Evolutionary conservation across 768 basidiomycete species (phyloP).

Genomic region (Agaricus subrufescens): DNA sequence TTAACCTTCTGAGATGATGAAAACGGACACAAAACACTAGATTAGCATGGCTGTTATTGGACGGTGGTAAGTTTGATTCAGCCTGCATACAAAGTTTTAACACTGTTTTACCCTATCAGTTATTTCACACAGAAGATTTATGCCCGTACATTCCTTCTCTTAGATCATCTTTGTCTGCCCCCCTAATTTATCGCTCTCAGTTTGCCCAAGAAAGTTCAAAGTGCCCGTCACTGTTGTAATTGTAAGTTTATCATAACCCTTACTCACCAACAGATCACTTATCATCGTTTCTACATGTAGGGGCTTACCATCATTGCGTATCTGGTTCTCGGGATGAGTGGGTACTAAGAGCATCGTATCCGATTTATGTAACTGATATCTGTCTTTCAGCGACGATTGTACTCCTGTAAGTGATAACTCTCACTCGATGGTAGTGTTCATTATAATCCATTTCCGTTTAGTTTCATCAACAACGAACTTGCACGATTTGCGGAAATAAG

Average conservation of each 20-base stretch:
- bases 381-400: slow-evolving; percentile 25
- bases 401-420: slow-evolving; percentile 17
- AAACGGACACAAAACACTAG: slow-evolving; percentile 2
- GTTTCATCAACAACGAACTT: slow-evolving; percentile 33
- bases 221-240: slow-evolving; percentile 28
- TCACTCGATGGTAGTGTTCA: not conserved
- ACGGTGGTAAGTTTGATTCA: slow-evolving; percentile 20
- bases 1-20: not conserved
- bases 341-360: not conserved
- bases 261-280: not conserved
- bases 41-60: slow-evolving; percentile 25
- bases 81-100: too few relatives aligned
- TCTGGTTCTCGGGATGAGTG: slow-evolving; percentile 34
- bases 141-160: slow-evolving; percentile 18
- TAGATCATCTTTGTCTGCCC: too few relatives aligned
- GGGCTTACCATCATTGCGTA: slow-evolving; percentile 21
- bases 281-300: slow-evolving; percentile 12
- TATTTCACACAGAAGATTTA: slow-evolving; percentile 30
- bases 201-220: slow-evolving; percentile 21
- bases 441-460: slow-evolving; percentile 3
- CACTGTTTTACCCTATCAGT: slow-evolving; percentile 14
- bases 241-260: slow-evolving; percentile 16
- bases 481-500: slow-evolving; percentile 27
- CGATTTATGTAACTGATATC: not conserved
- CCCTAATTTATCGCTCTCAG: slow-evolving; percentile 13